Percentiles rank a stretch among this genome's conserved stretches.
Evolutionary conservation across 2,329 filamentous ascomycete genomes (phyloP).

Genomic region (Pestalotiopsis sp.): DNA sequence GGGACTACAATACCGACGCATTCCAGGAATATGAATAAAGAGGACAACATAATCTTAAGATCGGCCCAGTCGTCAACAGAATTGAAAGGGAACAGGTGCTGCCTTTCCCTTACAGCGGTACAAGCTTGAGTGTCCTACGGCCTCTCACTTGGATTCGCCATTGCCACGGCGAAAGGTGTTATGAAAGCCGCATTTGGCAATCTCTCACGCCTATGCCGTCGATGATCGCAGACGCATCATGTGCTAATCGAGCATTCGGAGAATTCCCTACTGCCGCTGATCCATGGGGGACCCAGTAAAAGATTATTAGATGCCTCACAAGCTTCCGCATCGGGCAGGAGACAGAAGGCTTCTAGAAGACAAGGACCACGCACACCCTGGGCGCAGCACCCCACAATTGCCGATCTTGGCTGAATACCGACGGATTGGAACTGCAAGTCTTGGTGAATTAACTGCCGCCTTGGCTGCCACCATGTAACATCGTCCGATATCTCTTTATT

Average conservation of each 20-base stretch:
- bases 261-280: neutral
- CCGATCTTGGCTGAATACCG: neutral
- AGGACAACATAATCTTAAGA: too few species aligned
- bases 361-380: neutral
- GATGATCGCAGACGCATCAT: neutral
- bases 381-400: neutral
- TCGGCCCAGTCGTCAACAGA: neutral
- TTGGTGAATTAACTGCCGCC: neutral
- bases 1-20: too few species aligned
- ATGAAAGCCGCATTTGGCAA: neutral
- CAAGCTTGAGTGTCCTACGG: neutral
- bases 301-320: neutral
- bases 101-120: neutral
- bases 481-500: neutral
- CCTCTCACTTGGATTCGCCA: neutral
- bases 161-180: neutral
- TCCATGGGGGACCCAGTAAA: neutral
- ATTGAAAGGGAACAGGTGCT: neutral
- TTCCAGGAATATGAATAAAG: neutral
- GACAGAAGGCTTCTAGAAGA: slow-evolving; percentile 1
- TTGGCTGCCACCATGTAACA: neutral
- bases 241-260: neutral
- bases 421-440: neutral
- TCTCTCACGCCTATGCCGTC: neutral
- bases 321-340: neutral